Evolutionary conservation across 768 basidiomycete species (phyloP).

Genomic region (Tephrocybe sp.): DNA sequence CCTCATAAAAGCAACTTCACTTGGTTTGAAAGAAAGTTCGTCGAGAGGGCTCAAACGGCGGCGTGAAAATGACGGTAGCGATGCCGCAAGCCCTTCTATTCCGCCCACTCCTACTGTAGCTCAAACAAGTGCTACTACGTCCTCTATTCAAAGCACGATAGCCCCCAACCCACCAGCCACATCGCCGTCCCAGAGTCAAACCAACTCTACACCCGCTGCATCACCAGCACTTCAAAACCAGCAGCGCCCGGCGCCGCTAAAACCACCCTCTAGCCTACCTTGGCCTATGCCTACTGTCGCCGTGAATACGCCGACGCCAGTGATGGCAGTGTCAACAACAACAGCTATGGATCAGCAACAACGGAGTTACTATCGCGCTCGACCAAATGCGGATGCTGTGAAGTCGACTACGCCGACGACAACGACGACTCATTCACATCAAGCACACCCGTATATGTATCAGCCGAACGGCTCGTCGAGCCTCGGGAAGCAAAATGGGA

Average conservation of each 20-base stretch:
- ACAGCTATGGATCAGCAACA: slow-evolving; percentile 38
- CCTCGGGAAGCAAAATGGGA: slow-evolving; percentile 31
- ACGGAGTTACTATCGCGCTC: slow-evolving; percentile 54
- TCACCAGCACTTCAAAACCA: slow-evolving; percentile 51
- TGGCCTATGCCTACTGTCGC: slow-evolving; percentile 79
- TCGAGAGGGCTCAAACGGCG: slow-evolving; percentile 43
- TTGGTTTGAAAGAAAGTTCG: slow-evolving; percentile 77
- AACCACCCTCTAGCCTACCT: slow-evolving; percentile 35
- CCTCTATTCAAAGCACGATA: slow-evolving; percentile 17
- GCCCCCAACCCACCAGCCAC: slow-evolving; percentile 25
- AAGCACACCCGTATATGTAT: slow-evolving; percentile 41
- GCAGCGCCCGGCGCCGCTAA: slow-evolving; percentile 27
- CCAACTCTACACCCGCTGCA: slow-evolving; percentile 43
- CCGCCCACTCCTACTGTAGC: slow-evolving; percentile 27
- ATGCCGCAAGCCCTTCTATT: slow-evolving; percentile 28
- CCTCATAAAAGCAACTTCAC: slow-evolving; percentile 73
- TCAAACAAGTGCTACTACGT: slow-evolving; percentile 19
- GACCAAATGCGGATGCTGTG: slow-evolving; percentile 25
- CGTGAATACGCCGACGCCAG: slow-evolving; percentile 53
- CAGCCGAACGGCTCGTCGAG: slow-evolving; percentile 35
- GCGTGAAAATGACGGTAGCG: slow-evolving; percentile 37
- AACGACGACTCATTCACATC: slow-evolving; percentile 15
- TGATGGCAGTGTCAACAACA: slow-evolving; percentile 37
- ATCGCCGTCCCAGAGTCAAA: slow-evolving; percentile 37
- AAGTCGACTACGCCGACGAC: slow-evolving; percentile 5